These are phyloP conservation scores for Vicia sativa DNA, from an alignment of 306 rosid genomes.

Conservation along the genomic window DNA sequence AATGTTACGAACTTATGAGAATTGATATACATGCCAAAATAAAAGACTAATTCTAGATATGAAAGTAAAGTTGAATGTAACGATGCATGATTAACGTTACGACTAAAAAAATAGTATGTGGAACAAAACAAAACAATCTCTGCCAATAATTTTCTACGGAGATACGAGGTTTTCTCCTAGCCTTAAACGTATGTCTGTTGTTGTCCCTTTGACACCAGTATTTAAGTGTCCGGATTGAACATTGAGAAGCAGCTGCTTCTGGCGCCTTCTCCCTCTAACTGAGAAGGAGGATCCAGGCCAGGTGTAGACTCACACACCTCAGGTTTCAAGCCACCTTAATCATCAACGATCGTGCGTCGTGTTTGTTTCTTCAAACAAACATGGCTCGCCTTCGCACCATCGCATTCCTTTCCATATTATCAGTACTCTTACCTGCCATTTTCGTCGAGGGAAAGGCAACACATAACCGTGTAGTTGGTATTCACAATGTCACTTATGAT, in stretches of 20 bases:
- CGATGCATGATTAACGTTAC: neutral
- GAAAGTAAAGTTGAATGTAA: neutral
- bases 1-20: too few relatives aligned
- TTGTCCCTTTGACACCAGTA: neutral
- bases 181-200: neutral
- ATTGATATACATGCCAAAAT: too few relatives aligned
- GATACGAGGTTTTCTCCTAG: neutral
- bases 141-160: neutral
- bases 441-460: neutral
- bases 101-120: neutral
- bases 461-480: neutral
- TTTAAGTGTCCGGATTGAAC: neutral
- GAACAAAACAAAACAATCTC: neutral
- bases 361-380: neutral
- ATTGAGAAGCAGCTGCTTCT: constrained; percentile 23
- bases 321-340: neutral
- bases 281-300: constrained; percentile 35
- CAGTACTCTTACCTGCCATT: constrained; percentile 16
- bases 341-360: neutral
- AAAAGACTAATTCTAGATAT: neutral
- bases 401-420: constrained; percentile 31
- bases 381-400: constrained; percentile 4
- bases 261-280: constrained; percentile 34
- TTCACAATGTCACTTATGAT: constrained; percentile 53
- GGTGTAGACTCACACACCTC: neutral